A percentile compares a stretch with the other conserved stretches of the same genome.
phyloP scores from a whole-genome alignment of 208 protist genomes.

The Acanthamoeba divionensis region DNA sequence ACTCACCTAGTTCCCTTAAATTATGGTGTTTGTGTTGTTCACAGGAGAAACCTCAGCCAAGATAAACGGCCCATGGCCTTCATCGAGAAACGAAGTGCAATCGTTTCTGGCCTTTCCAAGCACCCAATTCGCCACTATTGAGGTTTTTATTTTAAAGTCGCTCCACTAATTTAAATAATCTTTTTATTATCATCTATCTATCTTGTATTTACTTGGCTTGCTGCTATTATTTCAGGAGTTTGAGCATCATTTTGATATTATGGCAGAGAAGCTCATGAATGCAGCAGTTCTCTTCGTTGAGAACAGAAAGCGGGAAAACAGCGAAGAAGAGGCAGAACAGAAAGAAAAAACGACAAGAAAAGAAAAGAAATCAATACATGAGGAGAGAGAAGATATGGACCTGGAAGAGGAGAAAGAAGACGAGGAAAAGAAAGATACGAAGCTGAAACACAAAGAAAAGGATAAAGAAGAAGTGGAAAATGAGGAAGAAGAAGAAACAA shows the following conservation, averaged over 20 bases:
- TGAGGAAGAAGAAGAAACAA: neutral
- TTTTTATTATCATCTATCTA: too few species aligned
- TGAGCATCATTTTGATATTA: neutral
- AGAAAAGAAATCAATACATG: neutral
- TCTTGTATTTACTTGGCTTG: too few species aligned
- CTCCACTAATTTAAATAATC: too few species aligned
- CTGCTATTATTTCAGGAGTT: neutral
- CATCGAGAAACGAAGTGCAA: neutral
- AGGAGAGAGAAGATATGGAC: neutral
- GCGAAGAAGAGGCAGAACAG: neutral
- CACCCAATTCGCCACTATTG: neutral
- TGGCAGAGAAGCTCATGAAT: slow-evolving; percentile 39
- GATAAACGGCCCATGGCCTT: neutral
- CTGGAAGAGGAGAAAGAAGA: neutral
- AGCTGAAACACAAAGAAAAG: neutral
- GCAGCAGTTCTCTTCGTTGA: neutral
- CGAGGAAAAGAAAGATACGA: neutral
- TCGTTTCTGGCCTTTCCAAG: neutral
- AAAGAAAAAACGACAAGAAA: neutral
- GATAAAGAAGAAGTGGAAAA: neutral
- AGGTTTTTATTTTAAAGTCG: too few species aligned
- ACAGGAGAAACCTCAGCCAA: neutral
- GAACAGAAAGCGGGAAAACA: too few species aligned
- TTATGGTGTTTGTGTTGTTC: too few species aligned
- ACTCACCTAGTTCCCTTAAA: too few species aligned